Evolutionary conservation across 371 early-diverging fungal genomes (phyloP).

Genomic region (Mucor mucedo): DNA sequence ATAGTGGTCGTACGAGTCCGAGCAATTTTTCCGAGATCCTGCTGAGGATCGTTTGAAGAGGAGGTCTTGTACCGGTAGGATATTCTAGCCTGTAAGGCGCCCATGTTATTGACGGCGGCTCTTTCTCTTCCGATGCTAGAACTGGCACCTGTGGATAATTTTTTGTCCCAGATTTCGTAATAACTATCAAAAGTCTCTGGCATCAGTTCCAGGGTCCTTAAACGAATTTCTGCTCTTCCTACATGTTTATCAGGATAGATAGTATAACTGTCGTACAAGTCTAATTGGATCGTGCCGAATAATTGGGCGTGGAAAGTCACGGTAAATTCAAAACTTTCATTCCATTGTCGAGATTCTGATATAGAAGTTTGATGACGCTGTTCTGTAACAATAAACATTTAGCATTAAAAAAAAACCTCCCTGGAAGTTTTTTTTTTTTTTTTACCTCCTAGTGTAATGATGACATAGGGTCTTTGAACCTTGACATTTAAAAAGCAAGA

Average conservation of each 20-base stretch:
- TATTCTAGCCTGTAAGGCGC: constrained; percentile 69
- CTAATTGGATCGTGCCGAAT: constrained; percentile 75
- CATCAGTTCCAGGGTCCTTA: constrained; percentile 63
- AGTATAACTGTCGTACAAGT: constrained; percentile 66
- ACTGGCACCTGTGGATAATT: constrained; percentile 61
- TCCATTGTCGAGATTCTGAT: constrained; percentile 70
- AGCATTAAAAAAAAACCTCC: not conserved
- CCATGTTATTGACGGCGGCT: constrained; percentile 62
- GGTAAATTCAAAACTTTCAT: constrained; percentile 72
- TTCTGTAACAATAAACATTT: constrained; percentile 34
- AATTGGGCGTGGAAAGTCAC: constrained; percentile 82
- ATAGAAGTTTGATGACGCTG: constrained; percentile 70
- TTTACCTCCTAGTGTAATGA: constrained; percentile 53
- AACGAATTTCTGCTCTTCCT: constrained; percentile 77
- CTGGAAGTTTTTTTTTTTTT: not conserved
- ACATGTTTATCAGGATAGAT: constrained; percentile 73
- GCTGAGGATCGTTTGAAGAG: not conserved
- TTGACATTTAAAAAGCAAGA: constrained; percentile 45
- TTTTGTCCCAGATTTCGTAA: constrained; percentile 75
- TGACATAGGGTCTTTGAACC: constrained; percentile 46
- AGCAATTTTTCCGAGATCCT: constrained; percentile 5
- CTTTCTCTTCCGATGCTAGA: constrained; percentile 61
- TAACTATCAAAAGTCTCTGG: constrained; percentile 74
- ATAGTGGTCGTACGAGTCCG: not conserved
- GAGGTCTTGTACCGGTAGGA: constrained; percentile 59